Evolutionary conservation across 768 basidiomycete genomes (phyloP), one percentile per base, ranked within the genome.

Genomic region (Kwoniella sp.): DNA sequence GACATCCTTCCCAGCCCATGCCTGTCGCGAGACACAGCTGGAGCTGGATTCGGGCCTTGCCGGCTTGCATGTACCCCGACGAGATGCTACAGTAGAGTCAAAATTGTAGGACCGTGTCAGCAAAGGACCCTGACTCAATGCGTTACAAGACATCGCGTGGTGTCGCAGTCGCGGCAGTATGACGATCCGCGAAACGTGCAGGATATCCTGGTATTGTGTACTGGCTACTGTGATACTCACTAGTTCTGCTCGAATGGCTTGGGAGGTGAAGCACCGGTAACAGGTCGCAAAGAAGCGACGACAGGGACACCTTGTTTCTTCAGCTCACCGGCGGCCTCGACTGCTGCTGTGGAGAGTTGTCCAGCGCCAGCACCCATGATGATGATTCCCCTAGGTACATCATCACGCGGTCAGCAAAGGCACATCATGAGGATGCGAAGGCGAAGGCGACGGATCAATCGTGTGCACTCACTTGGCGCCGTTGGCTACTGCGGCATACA

Each of bases 311-410:
- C 73, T 34, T 66, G 64, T 13, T 9, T n/a, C 5, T 53, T 60
- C 0, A 65, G 50, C 11, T 66, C 64, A 26, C 65, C 54, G 3
- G 56, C 63, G 3, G 47, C 55, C 11, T 51, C 54, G 9, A 60
- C 58, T 2, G 68, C 61, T 2, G 52, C 52, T 5, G 63, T 68
- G 23, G 60, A 54, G 34, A 62, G 55, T 22, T 65, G 63, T 8
- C 70, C 73, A 25, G 73, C 68, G 5, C 73, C 73, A 11, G 69
- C 38, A n/a, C 74, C 74, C 29, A 68, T 67, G 51, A 75, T 69
- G 56, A 75, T 69, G 63, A 75, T 67, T 17, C 67, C 74, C 11
- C 61, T 62, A 37, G 34, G 34, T 37, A 37, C 34, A 37, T 13
- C 34, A 37, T 37, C 34, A 37, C 5, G 5, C 34, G 13, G 34